Base-by-base conservation (phyloP, 2,329 filamentous ascomycete genomes). In the Fusarium musae region DNA sequence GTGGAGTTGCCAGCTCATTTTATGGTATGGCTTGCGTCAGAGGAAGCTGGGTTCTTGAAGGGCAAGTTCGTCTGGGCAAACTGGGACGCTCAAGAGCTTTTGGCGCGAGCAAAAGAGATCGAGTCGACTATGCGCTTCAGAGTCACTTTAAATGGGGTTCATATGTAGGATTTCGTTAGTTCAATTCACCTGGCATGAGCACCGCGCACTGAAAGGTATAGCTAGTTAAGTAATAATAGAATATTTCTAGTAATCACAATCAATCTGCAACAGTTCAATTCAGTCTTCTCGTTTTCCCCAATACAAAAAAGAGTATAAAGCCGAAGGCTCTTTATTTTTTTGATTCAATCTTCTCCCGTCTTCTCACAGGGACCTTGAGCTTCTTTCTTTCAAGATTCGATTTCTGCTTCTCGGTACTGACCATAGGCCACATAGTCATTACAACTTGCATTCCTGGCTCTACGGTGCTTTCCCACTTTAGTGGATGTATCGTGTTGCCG, bases 1-100 rank as follows among this genome's bases (percentile, higher is more conserved):
- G 69, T 60, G 23, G 69, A 73, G 4, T 19, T 72, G 3, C 59
- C 69, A 13, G 69, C 52, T 4, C 69, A 73, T 4, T 72, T 73
- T 8, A 28, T 57, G 4, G 54, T 72, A 0, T 72, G 69, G 69
- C 54, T 72, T 53, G 17, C 30, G 0, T 60, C 53, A 3, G 7
- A 9, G 2, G 63, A 61, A 26, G 54, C 63, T 3, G 4, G 0
- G 6, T 68, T 68, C 19, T 10, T 68, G 40, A 56, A 26, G 26
- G 21, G 42, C 5, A 68, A 68, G 34, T 54, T 68, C 4, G 37
- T 44, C 21, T 68, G 65, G 65, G 47, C 40, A 1, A 68, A 68
- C 3, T 68, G 65, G 65, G 65, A 68, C 21, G 65, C 40, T 3
- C 63, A 61, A 12, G 65, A 68, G 26, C 44, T 68, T 4, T 13